Conservation (phyloP, 176 grass and related monocot species). For the Triticum timopheevii region DNA sequence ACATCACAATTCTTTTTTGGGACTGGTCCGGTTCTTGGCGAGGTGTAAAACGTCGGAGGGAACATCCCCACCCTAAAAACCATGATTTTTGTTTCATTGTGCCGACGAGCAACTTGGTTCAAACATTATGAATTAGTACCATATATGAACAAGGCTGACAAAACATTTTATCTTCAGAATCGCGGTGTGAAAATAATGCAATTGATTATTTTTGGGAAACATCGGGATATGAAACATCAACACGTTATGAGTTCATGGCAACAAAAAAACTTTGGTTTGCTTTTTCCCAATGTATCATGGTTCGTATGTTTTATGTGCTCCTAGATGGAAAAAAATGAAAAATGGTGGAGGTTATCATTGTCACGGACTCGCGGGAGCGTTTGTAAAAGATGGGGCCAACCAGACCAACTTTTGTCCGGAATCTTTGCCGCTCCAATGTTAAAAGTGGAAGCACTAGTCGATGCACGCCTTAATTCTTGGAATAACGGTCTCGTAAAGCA, state of each 20-base stretch:
- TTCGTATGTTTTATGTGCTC: neutral
- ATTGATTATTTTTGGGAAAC: neutral
- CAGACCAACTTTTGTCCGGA: fast-evolving
- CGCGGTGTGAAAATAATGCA: neutral
- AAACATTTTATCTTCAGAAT: neutral
- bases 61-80: neutral
- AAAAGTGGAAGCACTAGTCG: conserved; percentile 18
- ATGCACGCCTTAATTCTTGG: neutral
- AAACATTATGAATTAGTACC: neutral
- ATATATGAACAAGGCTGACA: neutral
- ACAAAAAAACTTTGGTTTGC: neutral
- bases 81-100: neutral
- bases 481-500: neutral
- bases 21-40: neutral
- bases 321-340: neutral
- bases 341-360: neutral
- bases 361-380: too few relatives aligned
- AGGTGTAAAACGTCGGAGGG: too few relatives aligned
- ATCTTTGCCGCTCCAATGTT: neutral
- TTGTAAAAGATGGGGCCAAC: too few relatives aligned
- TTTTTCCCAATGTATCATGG: too few relatives aligned
- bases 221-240: neutral
- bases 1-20: neutral
- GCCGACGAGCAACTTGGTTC: neutral
- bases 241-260: neutral